Base-by-base conservation (phyloP, 352 stramenopile species). In the Salisapilia sapeloensis region DNA sequence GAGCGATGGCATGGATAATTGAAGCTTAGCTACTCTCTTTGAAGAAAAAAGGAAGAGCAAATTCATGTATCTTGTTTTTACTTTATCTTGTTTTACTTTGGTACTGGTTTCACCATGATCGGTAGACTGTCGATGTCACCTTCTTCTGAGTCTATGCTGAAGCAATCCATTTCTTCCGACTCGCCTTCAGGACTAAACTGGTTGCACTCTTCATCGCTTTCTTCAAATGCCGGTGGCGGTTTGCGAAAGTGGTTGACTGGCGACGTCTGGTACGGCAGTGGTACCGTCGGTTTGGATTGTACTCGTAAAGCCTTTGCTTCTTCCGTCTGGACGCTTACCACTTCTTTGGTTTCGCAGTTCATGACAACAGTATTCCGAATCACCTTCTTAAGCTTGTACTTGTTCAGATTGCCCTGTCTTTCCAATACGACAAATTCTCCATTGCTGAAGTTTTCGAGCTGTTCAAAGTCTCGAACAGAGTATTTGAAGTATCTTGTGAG, bases 401-500 rank as follows among this genome's bases (percentile, higher is more conserved):
- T 69, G 41, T 46, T 36, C 38, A 67, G 47, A 19, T 51, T 39
- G 18, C 77, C 63, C 42, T 84, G 65, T 16, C 71, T 60, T 30
- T 89, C 72, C 24, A 89, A 57, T 35, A 89, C 72, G 24, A 77
- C 63, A 19, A 84, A 75, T 58, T 89, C 72, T 22, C 62, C 69
- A 36, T 89, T 89, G 46, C 78, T 56, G 42, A 89, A 85, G 38
- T 89, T 89, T 46, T 85, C 52, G 22, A 85, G 54, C 43, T 70
- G 46, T 40, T 92, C 76, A 40, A 92, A 92, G 37, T 90, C 62
- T 33, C 54, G 60, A 33, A 92, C 79, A 26, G 60, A 72, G 40
- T 80, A 90, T 46, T 85, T 83, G 50, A 92, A 92, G 34, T 86
- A 93, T 4, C 76, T 65, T 38, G 78, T 92, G 29, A 92, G 59